Conservation (phyloP, 2,329 filamentous ascomycete species). For the Diatrype stigma region DNA sequence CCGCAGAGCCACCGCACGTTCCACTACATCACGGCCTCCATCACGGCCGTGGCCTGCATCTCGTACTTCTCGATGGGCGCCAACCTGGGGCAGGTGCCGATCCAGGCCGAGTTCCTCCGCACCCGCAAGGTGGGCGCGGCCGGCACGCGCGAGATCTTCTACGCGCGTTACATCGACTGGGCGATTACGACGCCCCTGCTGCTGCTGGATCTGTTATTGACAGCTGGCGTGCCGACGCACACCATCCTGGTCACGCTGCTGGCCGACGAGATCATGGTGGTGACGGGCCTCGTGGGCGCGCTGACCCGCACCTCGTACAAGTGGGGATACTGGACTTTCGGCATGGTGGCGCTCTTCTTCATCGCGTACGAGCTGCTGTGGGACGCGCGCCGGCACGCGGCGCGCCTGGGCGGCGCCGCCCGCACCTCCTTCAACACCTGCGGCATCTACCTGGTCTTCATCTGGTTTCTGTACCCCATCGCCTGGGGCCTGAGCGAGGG, state of each 20-base stretch:
- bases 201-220: conserved; percentile 58
- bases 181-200: conserved; percentile 60
- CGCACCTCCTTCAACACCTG: conserved; percentile 49
- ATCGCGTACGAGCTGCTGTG: conserved; percentile 55
- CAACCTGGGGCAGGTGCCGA: conserved; percentile 59
- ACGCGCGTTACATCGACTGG: conserved; percentile 64
- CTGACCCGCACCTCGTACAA: conserved; percentile 61
- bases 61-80: conserved; percentile 66
- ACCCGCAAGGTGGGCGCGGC: conserved; percentile 42
- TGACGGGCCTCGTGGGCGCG: conserved; percentile 63
- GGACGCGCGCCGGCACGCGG: conserved; percentile 54
- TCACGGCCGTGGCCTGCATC: conserved; percentile 56
- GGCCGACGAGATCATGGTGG: conserved; percentile 62
- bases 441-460: conserved; percentile 53
- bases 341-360: conserved; percentile 50
- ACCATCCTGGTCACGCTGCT: conserved; percentile 60
- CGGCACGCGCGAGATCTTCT: conserved; percentile 59
- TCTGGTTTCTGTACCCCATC: conserved; percentile 64
- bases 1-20: conserved; percentile 54
- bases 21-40: conserved; percentile 58
- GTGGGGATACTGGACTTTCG: conserved; percentile 63
- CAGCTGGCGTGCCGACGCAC: conserved; percentile 60
- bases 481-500: conserved; percentile 61
- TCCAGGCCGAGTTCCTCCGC: conserved; percentile 54
- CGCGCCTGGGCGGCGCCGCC: conserved; percentile 49